phyloP scores from a whole-genome alignment of 768 basidiomycete species.

The Naematelia aurantialba region DNA sequence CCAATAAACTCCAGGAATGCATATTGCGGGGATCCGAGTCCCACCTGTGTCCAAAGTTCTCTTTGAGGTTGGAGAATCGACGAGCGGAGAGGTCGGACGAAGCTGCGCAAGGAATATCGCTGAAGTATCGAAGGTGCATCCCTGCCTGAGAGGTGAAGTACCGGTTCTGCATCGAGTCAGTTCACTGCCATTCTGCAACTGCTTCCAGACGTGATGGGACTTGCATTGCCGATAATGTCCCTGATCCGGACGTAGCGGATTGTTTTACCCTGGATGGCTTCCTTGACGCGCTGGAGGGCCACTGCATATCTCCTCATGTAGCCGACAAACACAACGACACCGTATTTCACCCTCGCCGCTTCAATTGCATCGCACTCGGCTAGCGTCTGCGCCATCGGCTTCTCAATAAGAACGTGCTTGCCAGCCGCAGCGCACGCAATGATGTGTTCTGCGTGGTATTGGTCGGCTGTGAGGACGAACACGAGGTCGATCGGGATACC shows the following conservation, averaged over 20 bases:
- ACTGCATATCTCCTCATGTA: slow-evolving; percentile 46
- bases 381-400: slow-evolving; percentile 37
- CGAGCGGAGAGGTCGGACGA: not conserved
- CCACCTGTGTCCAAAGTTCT: slow-evolving; percentile 19
- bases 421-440: slow-evolving; percentile 25
- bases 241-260: slow-evolving; percentile 20
- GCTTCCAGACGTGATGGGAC: slow-evolving; percentile 4
- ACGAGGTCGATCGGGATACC: slow-evolving; percentile 29
- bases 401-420: slow-evolving; percentile 46
- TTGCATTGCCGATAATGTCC: slow-evolving; percentile 41
- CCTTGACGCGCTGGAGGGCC: slow-evolving; percentile 35
- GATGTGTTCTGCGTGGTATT: slow-evolving; percentile 30
- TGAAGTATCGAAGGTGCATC: slow-evolving; percentile 18
- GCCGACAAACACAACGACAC: slow-evolving; percentile 34
- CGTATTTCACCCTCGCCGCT: slow-evolving; percentile 28
- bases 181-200: not conserved
- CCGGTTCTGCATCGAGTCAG: slow-evolving; percentile 13
- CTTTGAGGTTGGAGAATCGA: slow-evolving; percentile 5
- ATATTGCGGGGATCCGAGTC: slow-evolving; percentile 11
- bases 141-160: slow-evolving; percentile 17
- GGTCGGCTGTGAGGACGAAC: slow-evolving; percentile 26
- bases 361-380: slow-evolving; percentile 30
- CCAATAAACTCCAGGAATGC: slow-evolving; percentile 27
- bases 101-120: slow-evolving; percentile 7
- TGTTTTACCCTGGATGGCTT: slow-evolving; percentile 25